phyloP scores from a whole-genome alignment of 345 rosid genomes.

The sweet orange (Citrus sinensis) region DVS_A1.0 CM039164.1:5459001-5459500 shows the following conservation, averaged over 20 bases:
- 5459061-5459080: neutral
- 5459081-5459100: neutral
- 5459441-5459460: neutral
- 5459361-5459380: neutral
- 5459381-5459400: neutral
- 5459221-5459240: constrained; percentile 81
- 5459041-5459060: neutral
- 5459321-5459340: neutral
- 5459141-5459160: neutral
- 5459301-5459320: neutral
- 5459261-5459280: constrained; percentile 85
- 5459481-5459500: constrained; percentile 88
- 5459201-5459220: constrained; percentile 68
- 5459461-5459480: neutral
- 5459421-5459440: neutral
- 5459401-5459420: neutral
- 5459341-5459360: neutral
- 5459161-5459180: constrained; percentile 24
- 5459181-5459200: constrained; percentile 69
- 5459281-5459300: constrained; percentile 3
- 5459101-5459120: neutral
- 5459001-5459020: neutral
- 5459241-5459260: constrained; percentile 93
- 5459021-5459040: neutral
- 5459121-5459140: neutral